Conservation (phyloP, 108 stramenopile genomes). For the Thalassiosira profunda region DNA sequence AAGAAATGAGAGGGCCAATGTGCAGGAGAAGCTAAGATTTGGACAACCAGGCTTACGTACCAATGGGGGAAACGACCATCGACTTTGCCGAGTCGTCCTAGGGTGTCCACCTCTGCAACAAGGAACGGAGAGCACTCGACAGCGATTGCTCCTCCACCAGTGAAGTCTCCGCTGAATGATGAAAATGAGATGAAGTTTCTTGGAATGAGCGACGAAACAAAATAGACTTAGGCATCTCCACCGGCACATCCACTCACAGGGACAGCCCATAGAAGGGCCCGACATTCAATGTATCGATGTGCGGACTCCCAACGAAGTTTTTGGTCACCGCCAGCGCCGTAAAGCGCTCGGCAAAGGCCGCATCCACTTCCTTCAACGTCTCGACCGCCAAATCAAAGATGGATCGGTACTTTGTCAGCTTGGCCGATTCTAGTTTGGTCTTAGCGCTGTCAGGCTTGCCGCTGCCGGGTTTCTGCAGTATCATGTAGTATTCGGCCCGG, state of each 20-base stretch:
- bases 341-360: constrained; percentile 51
- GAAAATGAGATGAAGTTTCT: background rate
- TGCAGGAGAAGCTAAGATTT: no score
- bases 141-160: constrained; percentile 48
- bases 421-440: constrained; percentile 50
- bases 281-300: constrained; percentile 72
- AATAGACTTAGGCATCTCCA: background rate
- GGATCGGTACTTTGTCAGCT: constrained; percentile 43
- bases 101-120: constrained; percentile 64
- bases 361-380: constrained; percentile 53
- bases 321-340: constrained; percentile 72
- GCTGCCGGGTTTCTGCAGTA: constrained; percentile 44
- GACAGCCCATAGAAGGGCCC: constrained; percentile 76
- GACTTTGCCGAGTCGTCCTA: constrained; percentile 60
- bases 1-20: no score
- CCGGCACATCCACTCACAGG: constrained; percentile 48
- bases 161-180: constrained; percentile 38
- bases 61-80: constrained; percentile 81
- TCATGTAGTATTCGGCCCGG: constrained; percentile 66
- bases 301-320: constrained; percentile 66
- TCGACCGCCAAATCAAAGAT: constrained; percentile 59
- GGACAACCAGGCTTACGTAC: no score
- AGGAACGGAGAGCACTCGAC: constrained; percentile 56
- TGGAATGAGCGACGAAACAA: background rate
- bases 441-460: constrained; percentile 27